Conservation (phyloP, 345 rosid species). For the Adansonia digitata region DNA sequence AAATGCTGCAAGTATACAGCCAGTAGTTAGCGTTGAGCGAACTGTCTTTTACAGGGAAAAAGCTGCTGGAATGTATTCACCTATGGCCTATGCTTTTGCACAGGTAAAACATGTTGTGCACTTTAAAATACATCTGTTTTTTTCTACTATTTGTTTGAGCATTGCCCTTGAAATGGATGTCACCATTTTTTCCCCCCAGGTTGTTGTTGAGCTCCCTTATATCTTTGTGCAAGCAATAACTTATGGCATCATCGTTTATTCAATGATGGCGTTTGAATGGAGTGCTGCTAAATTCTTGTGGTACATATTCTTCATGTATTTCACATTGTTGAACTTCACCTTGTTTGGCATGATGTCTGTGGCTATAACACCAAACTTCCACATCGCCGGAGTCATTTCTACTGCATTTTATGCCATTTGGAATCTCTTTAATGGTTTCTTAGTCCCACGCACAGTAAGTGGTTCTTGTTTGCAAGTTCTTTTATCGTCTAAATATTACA, state of each 20-base stretch:
- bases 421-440: constrained; percentile 63
- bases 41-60: constrained; percentile 70
- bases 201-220: constrained; percentile 58
- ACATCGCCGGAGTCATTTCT: constrained; percentile 45
- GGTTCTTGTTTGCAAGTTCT: not conserved
- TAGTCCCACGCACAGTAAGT: constrained; percentile 49
- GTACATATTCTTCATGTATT: constrained; percentile 55
- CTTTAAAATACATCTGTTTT: not conserved
- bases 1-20: constrained; percentile 50
- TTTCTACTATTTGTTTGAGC: not conserved
- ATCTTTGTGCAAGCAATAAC: constrained; percentile 43
- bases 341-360: constrained; percentile 68
- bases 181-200: constrained; percentile 17
- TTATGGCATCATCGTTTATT: constrained; percentile 45
- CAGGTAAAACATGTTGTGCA: constrained; percentile 23
- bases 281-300: constrained; percentile 49
- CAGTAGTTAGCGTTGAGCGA: constrained; percentile 57
- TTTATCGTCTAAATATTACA: no score
- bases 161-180: not conserved
- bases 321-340: constrained; percentile 61
- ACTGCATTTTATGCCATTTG: constrained; percentile 50
- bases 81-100: constrained; percentile 69
- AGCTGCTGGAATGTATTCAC: constrained; percentile 82
- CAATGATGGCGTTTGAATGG: constrained; percentile 62
- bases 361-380: constrained; percentile 59